Conservation (phyloP, 176 grass and related monocot genomes). For the Hyparrhenia diplandra region DNA sequence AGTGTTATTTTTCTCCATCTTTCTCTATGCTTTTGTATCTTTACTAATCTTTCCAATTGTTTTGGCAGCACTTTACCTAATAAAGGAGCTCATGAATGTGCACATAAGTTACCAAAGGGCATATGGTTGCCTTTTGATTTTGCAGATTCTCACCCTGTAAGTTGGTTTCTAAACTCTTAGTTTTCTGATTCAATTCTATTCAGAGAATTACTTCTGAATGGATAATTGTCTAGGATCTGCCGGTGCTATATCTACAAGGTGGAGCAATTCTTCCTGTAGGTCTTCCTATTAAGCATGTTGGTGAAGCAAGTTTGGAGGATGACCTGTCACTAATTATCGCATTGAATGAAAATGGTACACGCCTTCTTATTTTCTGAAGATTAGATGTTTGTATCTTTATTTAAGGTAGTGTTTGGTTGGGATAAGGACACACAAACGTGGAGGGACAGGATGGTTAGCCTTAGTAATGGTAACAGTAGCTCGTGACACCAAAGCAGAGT, state of each 20-base stretch:
- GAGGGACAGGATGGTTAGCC: neutral
- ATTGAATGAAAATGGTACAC: slow-evolving; percentile 81
- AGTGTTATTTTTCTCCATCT: neutral
- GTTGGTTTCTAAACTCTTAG: slow-evolving; percentile 29
- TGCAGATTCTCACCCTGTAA: slow-evolving; percentile 85
- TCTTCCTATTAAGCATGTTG: slow-evolving; percentile 70
- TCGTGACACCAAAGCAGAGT: neutral
- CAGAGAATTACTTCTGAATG: neutral
- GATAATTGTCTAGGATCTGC: slow-evolving; percentile 65
- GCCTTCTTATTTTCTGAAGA: neutral
- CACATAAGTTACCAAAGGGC: slow-evolving; percentile 62
- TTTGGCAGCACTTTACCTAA: slow-evolving; percentile 65
- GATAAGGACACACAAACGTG: neutral
- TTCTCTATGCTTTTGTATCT: neutral
- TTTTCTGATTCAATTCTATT: neutral
- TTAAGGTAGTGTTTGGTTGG: neutral
- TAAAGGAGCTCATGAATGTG: slow-evolving; percentile 68
- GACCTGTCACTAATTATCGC: slow-evolving; percentile 79
- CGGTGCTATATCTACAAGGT: slow-evolving; percentile 72
- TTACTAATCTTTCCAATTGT: neutral
- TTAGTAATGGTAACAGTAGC: neutral
- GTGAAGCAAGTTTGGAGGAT: slow-evolving; percentile 79
- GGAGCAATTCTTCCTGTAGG: slow-evolving; percentile 92
- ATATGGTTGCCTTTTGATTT: slow-evolving; percentile 90
- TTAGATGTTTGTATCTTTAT: neutral